Evolutionary conservation across 768 basidiomycete species (phyloP), one percentile per base, ranked within the genome.

Genomic region (Kwoniella sp.): DNA sequence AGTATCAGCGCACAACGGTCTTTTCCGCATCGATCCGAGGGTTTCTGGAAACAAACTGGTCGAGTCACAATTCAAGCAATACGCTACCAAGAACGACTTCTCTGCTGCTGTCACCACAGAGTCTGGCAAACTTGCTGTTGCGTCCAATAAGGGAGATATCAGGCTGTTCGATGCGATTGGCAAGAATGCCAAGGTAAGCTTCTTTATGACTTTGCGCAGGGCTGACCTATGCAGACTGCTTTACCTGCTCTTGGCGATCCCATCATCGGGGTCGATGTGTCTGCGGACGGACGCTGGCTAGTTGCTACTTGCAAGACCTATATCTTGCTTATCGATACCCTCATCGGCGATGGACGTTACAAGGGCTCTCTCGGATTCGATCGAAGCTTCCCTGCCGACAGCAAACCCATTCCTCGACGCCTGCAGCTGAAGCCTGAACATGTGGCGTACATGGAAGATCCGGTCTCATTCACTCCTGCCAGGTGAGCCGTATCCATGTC

Each of bases 11-110:
- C 89, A 92, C 82, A 98, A 98, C 76, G 90, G 93, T 9, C 84
- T 99, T 53, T 99, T 97, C 90, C 90, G 93, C 54, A 90, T 99
- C 81, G 96, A 99, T 82, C 96, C 96, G 48, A 92, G 96, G 65
- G 83, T 97, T 1, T 88, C 89, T 4, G 94, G 94, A 59, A 88
- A 84, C 79, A 97, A 98, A 83, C 86, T 98, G 80, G 95, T 97
- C 64, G 90, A 97, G 67, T 88, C 86, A 72, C 90, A 97, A 80
- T 93, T 87, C 84, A 99, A 98, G 84, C 93, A 97, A 78, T 99
- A 99, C 79, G 87, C 86, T 53, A 87, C 88, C 81, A 97, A 96
- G 85, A 94, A 93, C 84, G 89, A 89, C 77, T 99, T 99, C 81
- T 96, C 93, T 0, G 90, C 91, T 9, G 87, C 96, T 34, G 84